Base-by-base conservation (phyloP, 2,329 filamentous ascomycete species). In the Aspergillus floridensis region DNA sequence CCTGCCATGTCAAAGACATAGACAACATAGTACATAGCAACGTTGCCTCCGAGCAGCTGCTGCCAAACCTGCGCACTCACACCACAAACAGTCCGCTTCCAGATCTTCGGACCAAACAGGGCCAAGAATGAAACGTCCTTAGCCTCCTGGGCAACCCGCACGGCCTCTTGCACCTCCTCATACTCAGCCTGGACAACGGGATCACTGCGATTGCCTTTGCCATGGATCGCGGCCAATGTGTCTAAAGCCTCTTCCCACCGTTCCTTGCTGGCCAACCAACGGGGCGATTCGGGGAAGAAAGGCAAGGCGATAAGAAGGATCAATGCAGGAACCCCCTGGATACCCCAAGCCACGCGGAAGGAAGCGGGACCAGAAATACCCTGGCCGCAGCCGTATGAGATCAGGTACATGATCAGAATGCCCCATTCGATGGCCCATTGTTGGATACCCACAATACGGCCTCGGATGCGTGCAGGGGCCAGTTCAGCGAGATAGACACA, bases 1-100 rank as follows among this genome's bases (percentile, higher is more conserved):
- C 81, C 80, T 10, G 84, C 84, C 83, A 87, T 87, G 53, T 81
- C 71, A 64, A 85, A 86, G 60, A 86, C 82, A 68, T 85, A 86
- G 3, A 84, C 81, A 59, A 87, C 80, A 59, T 87, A 87, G 70
- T 86, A 85, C 65, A 82, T 81, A 49, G 82, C 82, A 2, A 84
- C 81, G 54, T 86, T 86, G 54, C 83, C 84, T 6, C 83, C 83
- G 0, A 82, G 78, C 16, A 86, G 68, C 51, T 86, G 84, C 46
- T 84, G 82, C 82, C 77, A 86, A 16, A 85, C 79, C 69, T 86
- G 83, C 0, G 80, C 82, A 22, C 78, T 80, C 14, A 83, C 72
- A 4, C 79, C 83, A 53, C 80, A 82, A 2, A 82, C 46, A 1
- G 83, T 85, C 3, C 83, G 77, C 67, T 80, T 79, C 71, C 84